These are phyloP conservation scores for Diaporthe citriasiana DNA, from an alignment of 2,329 filamentous ascomycete genomes.

Conservation along the genomic window DNA sequence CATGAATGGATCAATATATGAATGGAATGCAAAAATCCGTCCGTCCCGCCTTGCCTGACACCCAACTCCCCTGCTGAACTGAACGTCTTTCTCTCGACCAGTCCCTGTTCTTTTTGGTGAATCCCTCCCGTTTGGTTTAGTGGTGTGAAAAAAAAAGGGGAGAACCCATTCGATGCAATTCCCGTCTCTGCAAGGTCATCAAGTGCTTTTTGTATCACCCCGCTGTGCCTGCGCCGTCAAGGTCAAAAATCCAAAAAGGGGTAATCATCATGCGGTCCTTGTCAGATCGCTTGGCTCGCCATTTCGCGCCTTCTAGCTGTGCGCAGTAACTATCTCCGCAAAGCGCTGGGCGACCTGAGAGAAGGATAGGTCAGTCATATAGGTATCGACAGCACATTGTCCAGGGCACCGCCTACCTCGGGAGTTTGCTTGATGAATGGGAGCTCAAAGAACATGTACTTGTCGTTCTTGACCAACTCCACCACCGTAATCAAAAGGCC, in stretches of 20 bases:
- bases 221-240: slow-evolving; percentile 4
- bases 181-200: slow-evolving; percentile 2
- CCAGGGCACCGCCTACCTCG: slow-evolving; percentile 71
- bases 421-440: slow-evolving; percentile 92
- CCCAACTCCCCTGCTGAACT: slow-evolving; percentile 4
- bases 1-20: slow-evolving; percentile 14
- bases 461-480: slow-evolving; percentile 92
- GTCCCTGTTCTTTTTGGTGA: not conserved
- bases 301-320: slow-evolving; percentile 16
- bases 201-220: not conserved
- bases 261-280: not conserved
- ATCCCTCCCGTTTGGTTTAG: slow-evolving; percentile 2
- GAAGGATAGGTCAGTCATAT: not conserved
- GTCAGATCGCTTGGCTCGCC: not conserved
- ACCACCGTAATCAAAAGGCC: slow-evolving; percentile 89
- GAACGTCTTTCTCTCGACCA: not conserved
- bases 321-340: slow-evolving; percentile 32
- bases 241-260: not conserved
- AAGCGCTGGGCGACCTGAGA: slow-evolving; percentile 32
- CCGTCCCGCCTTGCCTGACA: not conserved
- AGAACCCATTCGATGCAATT: slow-evolving; percentile 4
- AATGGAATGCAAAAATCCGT: not conserved
- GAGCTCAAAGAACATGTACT: slow-evolving; percentile 92
- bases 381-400: too few species aligned
- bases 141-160: not conserved